Percentiles rank a stretch among this genome's conserved stretches.
These are phyloP conservation scores for Herpetomonas samuelpessoai DNA, from an alignment of 208 protist genomes.

Conservation along the genomic window DNA sequence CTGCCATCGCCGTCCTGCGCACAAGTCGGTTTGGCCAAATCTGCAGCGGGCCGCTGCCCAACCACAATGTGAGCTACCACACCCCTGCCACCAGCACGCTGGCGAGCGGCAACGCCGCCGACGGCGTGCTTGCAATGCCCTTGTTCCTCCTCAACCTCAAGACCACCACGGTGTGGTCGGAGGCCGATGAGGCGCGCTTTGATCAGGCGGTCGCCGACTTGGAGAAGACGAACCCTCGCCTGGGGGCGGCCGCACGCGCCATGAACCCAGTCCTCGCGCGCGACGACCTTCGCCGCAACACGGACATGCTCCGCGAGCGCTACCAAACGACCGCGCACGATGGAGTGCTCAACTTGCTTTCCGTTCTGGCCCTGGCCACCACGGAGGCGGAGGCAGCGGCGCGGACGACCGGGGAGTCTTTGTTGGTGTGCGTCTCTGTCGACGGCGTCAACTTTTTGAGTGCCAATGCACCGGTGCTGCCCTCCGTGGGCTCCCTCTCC, in stretches of 20 bases:
- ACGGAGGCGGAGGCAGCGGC: constrained; percentile 14
- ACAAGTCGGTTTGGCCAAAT: constrained; percentile 35
- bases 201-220: not conserved
- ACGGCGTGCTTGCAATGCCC: constrained; percentile 29
- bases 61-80: constrained; percentile 6
- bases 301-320: constrained; percentile 16
- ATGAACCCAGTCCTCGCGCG: constrained; percentile 17
- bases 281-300: constrained; percentile 8
- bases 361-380: constrained; percentile 14
- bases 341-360: constrained; percentile 15
- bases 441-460: constrained; percentile 70
- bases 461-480: constrained; percentile 28
- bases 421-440: constrained; percentile 51
- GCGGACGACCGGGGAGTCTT: constrained; percentile 27
- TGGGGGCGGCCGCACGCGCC: not conserved
- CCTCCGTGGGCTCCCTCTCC: constrained; percentile 4
- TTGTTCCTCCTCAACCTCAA: constrained; percentile 51
- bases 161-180: constrained; percentile 23
- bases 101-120: constrained; percentile 2
- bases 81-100: not conserved
- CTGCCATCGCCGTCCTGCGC: constrained; percentile 53
- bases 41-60: constrained; percentile 31
- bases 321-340: not conserved
- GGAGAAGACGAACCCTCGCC: not conserved
- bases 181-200: not conserved